Evolutionary conservation across 176 grass and related monocot species (phyloP), one percentile per base, ranked within the genome.

Genomic region (Tillandsia fasciculata): DNA sequence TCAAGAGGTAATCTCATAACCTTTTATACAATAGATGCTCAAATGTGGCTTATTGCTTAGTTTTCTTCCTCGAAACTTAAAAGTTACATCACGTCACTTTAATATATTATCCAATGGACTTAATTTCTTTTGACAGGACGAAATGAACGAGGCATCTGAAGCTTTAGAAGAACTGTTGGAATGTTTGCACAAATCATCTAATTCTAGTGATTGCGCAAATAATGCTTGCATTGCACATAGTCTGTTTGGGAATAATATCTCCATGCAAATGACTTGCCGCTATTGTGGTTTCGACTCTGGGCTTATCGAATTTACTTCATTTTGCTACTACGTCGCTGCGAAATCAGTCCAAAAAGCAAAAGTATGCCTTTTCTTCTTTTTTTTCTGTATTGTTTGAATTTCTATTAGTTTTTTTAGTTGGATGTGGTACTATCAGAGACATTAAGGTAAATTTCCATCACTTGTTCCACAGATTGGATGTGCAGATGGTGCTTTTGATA

Each of bases 101-200:
- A 22, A 17, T 59, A 18, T 26, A 17, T 73, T 57, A 83, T 48
- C 18, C 53, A 26, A 70, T 49, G 47, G 50, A 80, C 64, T 52
- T 51, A 49, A 73, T 64, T 33, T 74, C 17, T 53, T 24, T 77
- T 52, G 26, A 52, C 89, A 93, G 94, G 87, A 82, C 15, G 87
- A 99, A 85, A 99, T 99, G 94, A 99, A 99, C 71, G 90, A 99
- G 82, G 94, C 94, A 64, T 99, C 90, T 70, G 90, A 99, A 80
- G 94, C 93, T 63, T 61, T 99, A 71, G 89, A 71, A 42, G 90
- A 84, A 53, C 87, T 99, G 63, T 99, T 99, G 63, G 82, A 93
- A 52, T 99, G 90, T 54, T 72, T 99, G 79, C 94, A 99, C 51
- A 90, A 88, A 63, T 81, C 90, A 0, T 99, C 85, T 29, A 72